These are phyloP conservation scores for Xylariaceae sp. DNA, from an alignment of 2,329 filamentous ascomycete species.

Conservation along the genomic window DNA sequence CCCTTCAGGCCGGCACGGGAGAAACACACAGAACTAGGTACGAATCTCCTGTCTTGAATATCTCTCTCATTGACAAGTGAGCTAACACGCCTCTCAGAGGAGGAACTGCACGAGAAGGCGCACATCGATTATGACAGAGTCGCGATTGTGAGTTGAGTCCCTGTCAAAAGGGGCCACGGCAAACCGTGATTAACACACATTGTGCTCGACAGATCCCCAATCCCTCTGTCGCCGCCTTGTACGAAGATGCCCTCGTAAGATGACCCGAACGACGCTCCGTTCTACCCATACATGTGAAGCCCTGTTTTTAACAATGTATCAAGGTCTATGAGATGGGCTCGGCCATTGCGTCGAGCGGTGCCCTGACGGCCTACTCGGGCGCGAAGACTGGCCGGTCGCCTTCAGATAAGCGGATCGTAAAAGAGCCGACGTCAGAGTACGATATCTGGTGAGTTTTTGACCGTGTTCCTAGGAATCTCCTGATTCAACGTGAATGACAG, in stretches of 20 bases:
- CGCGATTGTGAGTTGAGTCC: constrained; percentile 68
- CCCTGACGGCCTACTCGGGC: constrained; percentile 94
- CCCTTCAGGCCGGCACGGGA: constrained; percentile 55
- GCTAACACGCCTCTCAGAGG: constrained; percentile 48
- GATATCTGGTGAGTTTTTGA: constrained; percentile 66
- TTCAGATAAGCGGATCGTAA: constrained; percentile 93
- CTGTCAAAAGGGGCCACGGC: background rate
- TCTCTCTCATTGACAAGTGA: background rate
- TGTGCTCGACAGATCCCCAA: constrained; percentile 61
- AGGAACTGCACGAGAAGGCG: constrained; percentile 93
- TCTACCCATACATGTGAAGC: background rate
- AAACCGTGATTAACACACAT: constrained; percentile 21
- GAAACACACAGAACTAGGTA: constrained; percentile 86
- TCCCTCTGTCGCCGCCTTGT: constrained; percentile 88
- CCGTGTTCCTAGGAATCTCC: background rate
- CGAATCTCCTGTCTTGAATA: constrained; percentile 17
- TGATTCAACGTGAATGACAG: background rate
- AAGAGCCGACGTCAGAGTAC: constrained; percentile 82
- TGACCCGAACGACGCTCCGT: background rate
- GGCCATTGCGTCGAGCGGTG: constrained; percentile 92
- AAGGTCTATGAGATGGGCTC: constrained; percentile 85
- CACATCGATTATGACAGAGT: constrained; percentile 99
- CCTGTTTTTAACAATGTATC: constrained; percentile 21
- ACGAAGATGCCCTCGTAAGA: constrained; percentile 90
- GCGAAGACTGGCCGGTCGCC: constrained; percentile 97